phyloP scores from a whole-genome alignment of 768 basidiomycete species.

The Kwoniella heveanensis region DNA sequence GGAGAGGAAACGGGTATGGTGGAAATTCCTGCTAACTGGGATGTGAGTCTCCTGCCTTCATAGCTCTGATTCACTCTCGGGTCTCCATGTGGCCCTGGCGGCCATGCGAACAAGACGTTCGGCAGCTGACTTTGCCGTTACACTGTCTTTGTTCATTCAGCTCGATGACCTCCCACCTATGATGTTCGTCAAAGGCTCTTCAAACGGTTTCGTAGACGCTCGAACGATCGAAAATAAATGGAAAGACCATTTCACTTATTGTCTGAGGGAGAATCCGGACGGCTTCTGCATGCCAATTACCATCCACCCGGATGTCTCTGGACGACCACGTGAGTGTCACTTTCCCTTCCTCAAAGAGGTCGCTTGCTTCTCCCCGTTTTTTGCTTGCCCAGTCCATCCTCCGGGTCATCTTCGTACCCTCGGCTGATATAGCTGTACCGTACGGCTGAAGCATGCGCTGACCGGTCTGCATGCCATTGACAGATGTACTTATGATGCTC shows the following conservation, averaged over 20 bases:
- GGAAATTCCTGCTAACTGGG: slow-evolving; percentile 74
- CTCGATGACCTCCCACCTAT: slow-evolving; percentile 72
- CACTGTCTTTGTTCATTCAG: slow-evolving; percentile 10
- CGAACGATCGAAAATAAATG: slow-evolving; percentile 71
- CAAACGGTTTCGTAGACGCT: slow-evolving; percentile 74
- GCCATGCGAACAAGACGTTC: no score
- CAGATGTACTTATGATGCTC: slow-evolving; percentile 76
- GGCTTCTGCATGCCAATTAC: slow-evolving; percentile 67
- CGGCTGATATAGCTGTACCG: no score
- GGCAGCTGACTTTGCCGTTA: background rate
- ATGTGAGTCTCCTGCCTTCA: slow-evolving; percentile 29
- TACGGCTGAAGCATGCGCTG: no score
- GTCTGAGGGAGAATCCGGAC: slow-evolving; percentile 59
- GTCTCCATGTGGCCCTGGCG: no score
- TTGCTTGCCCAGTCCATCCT: no score
- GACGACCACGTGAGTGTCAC: slow-evolving; percentile 57
- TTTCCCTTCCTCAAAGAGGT: background rate
- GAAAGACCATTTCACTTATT: slow-evolving; percentile 74
- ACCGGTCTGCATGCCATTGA: no score
- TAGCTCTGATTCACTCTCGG: background rate
- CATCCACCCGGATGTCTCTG: slow-evolving; percentile 76
- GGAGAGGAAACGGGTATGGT: slow-evolving; percentile 69
- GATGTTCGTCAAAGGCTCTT: slow-evolving; percentile 64
- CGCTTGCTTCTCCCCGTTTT: slow-evolving; percentile 49
- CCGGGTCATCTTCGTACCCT: no score